These are phyloP conservation scores for Hemerocallis citrina DNA, from an alignment of 106 monocot species.

Conservation along the genomic window DNA sequence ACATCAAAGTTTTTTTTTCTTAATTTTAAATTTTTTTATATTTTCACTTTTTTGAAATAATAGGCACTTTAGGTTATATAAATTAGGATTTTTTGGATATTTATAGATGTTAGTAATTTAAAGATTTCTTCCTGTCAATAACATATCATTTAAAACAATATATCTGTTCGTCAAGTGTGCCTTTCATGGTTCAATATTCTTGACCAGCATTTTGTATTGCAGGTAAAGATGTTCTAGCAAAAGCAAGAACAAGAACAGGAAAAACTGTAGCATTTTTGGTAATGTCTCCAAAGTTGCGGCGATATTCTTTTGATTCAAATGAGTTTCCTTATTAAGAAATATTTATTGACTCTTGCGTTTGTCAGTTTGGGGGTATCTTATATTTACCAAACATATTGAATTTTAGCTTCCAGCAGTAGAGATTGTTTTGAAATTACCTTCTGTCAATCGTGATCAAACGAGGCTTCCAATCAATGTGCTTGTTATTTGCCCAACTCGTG, in stretches of 20 bases:
- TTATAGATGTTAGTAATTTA: too few relatives aligned
- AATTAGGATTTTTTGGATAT: not conserved
- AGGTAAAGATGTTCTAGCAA: conserved; percentile 98
- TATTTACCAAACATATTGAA: not conserved
- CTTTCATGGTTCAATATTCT: too few relatives aligned
- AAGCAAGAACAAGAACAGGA: conserved; percentile 88
- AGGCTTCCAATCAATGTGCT: conserved; percentile 70
- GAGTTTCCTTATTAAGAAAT: too few relatives aligned
- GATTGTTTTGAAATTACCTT: conserved; percentile 47
- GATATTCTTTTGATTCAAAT: not conserved
- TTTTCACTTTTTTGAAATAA: not conserved
- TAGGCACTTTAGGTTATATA: not conserved
- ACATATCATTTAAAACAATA: too few relatives aligned
- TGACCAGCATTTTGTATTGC: not conserved
- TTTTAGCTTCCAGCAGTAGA: conserved; percentile 86
- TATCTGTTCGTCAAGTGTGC: too few relatives aligned
- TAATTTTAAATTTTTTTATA: too few relatives aligned
- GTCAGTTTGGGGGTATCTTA: not conserved
- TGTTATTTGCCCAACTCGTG: conserved; percentile 84
- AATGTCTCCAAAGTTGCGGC: not conserved
- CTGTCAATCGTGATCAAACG: conserved; percentile 61
- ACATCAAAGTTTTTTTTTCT: too few relatives aligned
- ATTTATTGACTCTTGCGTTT: not conserved
- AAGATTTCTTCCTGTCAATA: too few relatives aligned
- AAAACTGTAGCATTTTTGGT: conserved; percentile 98